A percentile compares a stretch with the other conserved stretches of the same genome.
phyloP scores from a whole-genome alignment of 2,329 filamentous ascomycete species.

The Berkeleyomyces rouxiae region DNA sequence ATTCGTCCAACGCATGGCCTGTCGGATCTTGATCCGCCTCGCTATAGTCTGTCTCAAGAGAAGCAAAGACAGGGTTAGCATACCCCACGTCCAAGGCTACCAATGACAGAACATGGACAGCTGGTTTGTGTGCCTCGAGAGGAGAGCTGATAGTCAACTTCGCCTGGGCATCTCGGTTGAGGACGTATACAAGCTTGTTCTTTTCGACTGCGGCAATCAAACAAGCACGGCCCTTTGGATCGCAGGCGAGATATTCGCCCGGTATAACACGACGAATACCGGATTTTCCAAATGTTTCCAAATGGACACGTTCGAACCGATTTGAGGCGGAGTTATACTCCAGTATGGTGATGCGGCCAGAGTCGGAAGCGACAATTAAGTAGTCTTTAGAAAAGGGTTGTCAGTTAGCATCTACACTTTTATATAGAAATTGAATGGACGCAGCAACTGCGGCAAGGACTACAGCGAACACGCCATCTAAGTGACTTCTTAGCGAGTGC shows the following conservation, averaged over 20 bases:
- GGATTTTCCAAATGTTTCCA: constrained; percentile 97
- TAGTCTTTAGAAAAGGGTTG: constrained; percentile 48
- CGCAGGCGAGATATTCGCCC: constrained; percentile 87
- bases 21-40: constrained; percentile 83
- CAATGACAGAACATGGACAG: constrained; percentile 76
- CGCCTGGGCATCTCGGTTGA: constrained; percentile 87
- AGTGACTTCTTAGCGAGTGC: constrained; percentile 10
- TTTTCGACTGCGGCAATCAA: constrained; percentile 91
- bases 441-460: constrained; percentile 4
- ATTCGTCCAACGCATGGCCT: constrained; percentile 61
- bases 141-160: constrained; percentile 95
- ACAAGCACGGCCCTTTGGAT: constrained; percentile 90
- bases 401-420: constrained; percentile 17
- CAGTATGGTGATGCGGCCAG: constrained; percentile 82
- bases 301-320: constrained; percentile 72
- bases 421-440: neutral
- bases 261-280: constrained; percentile 85
- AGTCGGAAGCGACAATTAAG: constrained; percentile 88
- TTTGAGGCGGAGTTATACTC: constrained; percentile 82
- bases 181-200: constrained; percentile 97
- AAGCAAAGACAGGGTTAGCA: constrained; percentile 90
- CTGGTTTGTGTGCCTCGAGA: constrained; percentile 85
- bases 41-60: constrained; percentile 82
- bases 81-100: constrained; percentile 89
- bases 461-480: constrained; percentile 4